Base-by-base conservation (phyloP, 1,284 basidiomycete genomes). In the Rugosomyces carneus region DNA sequence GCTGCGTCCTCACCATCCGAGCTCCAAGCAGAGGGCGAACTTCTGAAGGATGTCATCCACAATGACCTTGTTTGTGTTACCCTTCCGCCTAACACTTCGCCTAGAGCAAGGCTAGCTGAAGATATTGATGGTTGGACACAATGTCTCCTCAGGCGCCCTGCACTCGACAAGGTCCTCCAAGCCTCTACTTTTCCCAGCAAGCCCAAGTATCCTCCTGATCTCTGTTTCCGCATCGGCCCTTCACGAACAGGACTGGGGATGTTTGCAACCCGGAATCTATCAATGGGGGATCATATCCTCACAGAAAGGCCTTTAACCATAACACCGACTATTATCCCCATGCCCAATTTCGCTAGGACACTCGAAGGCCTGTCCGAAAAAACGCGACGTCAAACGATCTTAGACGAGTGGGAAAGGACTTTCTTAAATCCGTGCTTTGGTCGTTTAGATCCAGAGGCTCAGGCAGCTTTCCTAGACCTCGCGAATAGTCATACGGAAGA, bases 401-500 rank as follows among this genome's bases (percentile, higher is more conserved):
- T 48, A 0, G 21, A 42, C 10, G 45, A 51, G 20, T 57, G 56
- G 56, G 54, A 57, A 27, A 47, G 40, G 18, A 32, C 24, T 2
- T 55, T 45, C 16, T 43, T 55, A 5, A 34, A 45, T 8, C 42
- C 47, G 9, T 53, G 45, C 21, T 52, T 56, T 10, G 46, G 42
- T 8, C 47, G 51, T 15, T 44, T 57, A 11, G 39, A 52, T 38
- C 21, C 47, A 3, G 45, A 52, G 11, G 42, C 47, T 21, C 54
- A 56, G 36, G 35, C 20, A 8, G 49, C 43, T 2, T 59, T 52
- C 34, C 50, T 53, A 42, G 39, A 47, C 11, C 37, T 62, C 32
- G 51, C 49, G 1, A 57, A 59, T 32, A 52, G 48, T 26, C 52
- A 56, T 44, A 38, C 31, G 16, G 42, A 54, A 11, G 57, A 60